Evolutionary conservation across 177 flowering plant genomes (phyloP), one percentile per base, ranked within the genome.

Genomic region (Vitis hybrid): DNA sequence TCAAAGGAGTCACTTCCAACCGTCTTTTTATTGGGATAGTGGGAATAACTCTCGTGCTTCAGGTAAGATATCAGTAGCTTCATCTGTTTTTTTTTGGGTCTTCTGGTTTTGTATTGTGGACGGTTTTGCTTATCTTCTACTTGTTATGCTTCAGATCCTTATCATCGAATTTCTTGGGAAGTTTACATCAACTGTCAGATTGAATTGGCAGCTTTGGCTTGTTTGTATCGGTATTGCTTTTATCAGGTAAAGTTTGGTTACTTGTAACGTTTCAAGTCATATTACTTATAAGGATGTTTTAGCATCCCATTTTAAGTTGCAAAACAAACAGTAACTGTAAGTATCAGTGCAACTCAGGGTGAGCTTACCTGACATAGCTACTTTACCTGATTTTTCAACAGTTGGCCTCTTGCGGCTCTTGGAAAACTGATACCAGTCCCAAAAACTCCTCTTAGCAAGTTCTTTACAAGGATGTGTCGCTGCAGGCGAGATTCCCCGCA

Each of bases 131-230:
- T 56, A 15, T 32, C n/a, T 51, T 32, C 56, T 62, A 19, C 30
- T 12, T 74, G 32, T 35, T 72, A 15, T 56, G 59, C 15, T 35
- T n/a, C 72, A 94, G 98, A 68, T 89, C 15, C 17, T 94, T 35
- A 88, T 94, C 60, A 75, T 94, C 18, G 80, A 83, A 75, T 91
- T 94, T 66, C 87, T 91, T 65, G 97, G 97, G 35, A 91, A 91
- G 69, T 94, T 94, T 50, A 72, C 92, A 1, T 15, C 72, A 1
- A 94, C 98, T 1, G 87, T 85, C 24, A 73, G 75, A 72, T 90
- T 94, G 0, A 83, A 69, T 56, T 91, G 91, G 97, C 68, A 82
- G 69, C 64, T 77, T 27, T 94, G 98, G 98, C 78, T 92, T 6
- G 71, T 86, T 19, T 90, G 85, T 1, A 14, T 90, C 51, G 84